Evolutionary conservation across 257 asterid species (phyloP).

Genomic region (Nicotiana undulata): DNA sequence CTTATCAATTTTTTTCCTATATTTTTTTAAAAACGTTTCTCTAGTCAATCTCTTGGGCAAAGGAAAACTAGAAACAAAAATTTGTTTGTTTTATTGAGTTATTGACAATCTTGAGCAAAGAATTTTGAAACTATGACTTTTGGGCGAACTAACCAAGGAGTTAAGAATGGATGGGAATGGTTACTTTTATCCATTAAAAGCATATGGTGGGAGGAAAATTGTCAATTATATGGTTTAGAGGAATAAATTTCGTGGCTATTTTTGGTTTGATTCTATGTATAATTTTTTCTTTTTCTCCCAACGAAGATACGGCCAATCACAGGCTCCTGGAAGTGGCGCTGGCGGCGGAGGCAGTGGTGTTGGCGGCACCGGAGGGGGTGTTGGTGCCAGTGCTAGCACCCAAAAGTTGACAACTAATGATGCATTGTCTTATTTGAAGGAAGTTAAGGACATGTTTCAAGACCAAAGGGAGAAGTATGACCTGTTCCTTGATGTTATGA

Average conservation of each 20-base stretch:
- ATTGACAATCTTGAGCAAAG: background rate
- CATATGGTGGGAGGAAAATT: background rate
- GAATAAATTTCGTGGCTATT: background rate
- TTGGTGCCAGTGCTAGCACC: constrained; percentile 32
- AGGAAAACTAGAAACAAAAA: background rate
- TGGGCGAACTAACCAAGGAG: background rate
- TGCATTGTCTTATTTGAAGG: constrained; percentile 50
- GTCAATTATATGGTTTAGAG: background rate
- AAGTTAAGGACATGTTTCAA: constrained; percentile 57
- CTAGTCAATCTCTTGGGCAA: background rate
- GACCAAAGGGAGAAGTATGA: constrained; percentile 60
- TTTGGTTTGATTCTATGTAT: background rate
- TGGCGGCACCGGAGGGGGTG: constrained; percentile 1
- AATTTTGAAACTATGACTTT: background rate
- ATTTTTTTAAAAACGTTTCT: background rate
- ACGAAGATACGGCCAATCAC: background rate
- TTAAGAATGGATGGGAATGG: background rate
- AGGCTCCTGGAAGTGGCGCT: constrained; percentile 18
- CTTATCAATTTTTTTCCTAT: background rate
- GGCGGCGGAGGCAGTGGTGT: constrained; percentile 20
- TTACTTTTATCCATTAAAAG: background rate
- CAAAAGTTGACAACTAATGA: constrained; percentile 53
- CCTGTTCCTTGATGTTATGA: constrained; percentile 63
- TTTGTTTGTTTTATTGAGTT: background rate
- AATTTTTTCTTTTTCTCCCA: constrained; percentile 2